Evolutionary conservation across 2,329 filamentous ascomycete genomes (phyloP).

Genomic region (Trichoderma arundinaceum): DNA sequence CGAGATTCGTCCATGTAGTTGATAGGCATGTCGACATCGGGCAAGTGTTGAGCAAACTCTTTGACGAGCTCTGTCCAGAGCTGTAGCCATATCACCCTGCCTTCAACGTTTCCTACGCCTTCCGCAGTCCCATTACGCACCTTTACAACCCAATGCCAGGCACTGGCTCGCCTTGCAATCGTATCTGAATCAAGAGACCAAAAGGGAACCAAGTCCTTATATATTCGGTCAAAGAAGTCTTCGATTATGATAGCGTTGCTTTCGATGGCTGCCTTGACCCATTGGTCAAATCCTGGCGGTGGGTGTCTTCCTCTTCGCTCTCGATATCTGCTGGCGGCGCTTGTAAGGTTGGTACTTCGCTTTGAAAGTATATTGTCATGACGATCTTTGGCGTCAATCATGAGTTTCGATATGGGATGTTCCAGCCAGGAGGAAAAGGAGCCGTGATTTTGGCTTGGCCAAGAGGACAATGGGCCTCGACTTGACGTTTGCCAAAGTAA

Average conservation of each 20-base stretch:
- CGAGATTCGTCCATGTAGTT: conserved; percentile 69
- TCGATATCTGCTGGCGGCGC: conserved; percentile 62
- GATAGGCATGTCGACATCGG: conserved; percentile 70
- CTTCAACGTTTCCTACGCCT: conserved; percentile 48
- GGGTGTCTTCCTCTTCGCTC: conserved; percentile 63
- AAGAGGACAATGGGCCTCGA: conserved; percentile 24
- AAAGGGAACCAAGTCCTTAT: conserved; percentile 66
- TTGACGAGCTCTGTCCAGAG: conserved; percentile 56
- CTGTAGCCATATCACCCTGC: conserved; percentile 53
- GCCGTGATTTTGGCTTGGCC: conserved; percentile 10
- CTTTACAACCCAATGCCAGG: conserved; percentile 54
- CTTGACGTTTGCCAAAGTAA: conserved; percentile 28
- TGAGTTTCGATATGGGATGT: conserved; percentile 60
- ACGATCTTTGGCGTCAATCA: conserved; percentile 51
- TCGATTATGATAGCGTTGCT: conserved; percentile 63
- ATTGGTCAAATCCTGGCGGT: conserved; percentile 67
- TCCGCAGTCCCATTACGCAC: conserved; percentile 54
- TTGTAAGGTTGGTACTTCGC: conserved; percentile 55
- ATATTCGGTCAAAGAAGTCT: conserved; percentile 68
- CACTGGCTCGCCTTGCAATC: conserved; percentile 47
- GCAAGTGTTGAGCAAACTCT: conserved; percentile 59
- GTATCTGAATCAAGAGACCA: conserved; percentile 59
- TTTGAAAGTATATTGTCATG: conserved; percentile 51
- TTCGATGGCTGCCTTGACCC: conserved; percentile 60
- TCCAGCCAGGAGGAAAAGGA: conserved; percentile 5